Conservation (phyloP, 345 rosid genomes). For the Noccaea bulbosa region DNA sequence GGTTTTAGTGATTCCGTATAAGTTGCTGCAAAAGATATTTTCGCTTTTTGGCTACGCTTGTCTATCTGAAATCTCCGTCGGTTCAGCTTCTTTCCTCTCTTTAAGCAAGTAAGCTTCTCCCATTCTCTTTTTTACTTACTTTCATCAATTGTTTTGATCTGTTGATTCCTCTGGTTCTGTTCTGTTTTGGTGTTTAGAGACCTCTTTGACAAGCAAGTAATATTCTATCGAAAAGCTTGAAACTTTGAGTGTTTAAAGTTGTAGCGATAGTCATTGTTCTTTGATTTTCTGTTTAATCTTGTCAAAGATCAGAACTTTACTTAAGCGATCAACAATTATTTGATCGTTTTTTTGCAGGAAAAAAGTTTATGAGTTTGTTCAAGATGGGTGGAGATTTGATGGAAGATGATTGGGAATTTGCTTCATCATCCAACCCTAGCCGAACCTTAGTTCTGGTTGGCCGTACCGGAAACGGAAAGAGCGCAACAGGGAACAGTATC, state of each 20-base stretch:
- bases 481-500: conserved; percentile 91
- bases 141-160: background rate
- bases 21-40: conserved; percentile 3
- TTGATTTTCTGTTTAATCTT: background rate
- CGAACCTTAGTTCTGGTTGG: conserved; percentile 85
- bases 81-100: conserved; percentile 22
- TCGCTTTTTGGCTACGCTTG: background rate
- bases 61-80: conserved; percentile 1
- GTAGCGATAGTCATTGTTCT: conserved; percentile 3
- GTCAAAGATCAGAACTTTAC: conserved; percentile 24
- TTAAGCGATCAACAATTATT: background rate
- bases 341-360: background rate
- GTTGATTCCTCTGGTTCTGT: background rate
- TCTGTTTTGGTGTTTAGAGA: conserved; percentile 20
- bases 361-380: conserved; percentile 28
- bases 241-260: conserved; percentile 2
- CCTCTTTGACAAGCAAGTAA: conserved; percentile 14
- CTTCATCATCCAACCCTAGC: conserved; percentile 51
- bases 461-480: conserved; percentile 90
- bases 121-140: conserved; percentile 11
- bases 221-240: conserved; percentile 9
- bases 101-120: conserved; percentile 37
- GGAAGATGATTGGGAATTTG: conserved; percentile 87
- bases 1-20: conserved; percentile 23
- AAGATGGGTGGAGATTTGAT: conserved; percentile 78